Base-by-base conservation (phyloP, 2,329 filamentous ascomycete genomes). In the Colletotrichum sp. region DNA sequence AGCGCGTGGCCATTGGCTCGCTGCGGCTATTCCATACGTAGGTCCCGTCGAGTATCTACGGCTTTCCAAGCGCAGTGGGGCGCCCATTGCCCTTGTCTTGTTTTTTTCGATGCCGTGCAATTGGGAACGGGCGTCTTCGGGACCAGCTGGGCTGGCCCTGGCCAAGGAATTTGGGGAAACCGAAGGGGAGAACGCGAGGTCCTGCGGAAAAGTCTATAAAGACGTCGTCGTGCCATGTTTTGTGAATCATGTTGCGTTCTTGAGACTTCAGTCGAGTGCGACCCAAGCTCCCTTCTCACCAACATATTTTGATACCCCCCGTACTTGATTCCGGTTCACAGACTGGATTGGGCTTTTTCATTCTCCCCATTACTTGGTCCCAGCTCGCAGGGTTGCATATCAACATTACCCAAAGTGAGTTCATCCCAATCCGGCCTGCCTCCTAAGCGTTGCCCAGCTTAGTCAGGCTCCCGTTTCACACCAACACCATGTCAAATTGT, bases 201-300 rank as follows among this genome's bases (percentile, higher is more conserved):
- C 18, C 28, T 8, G 44, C 57, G 9, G 6, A 30, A 52, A 63
- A 52, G 68, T 68, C 73, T 76, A 76, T 68, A 73, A 73, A 73
- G 73, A 72, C 73, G 8, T 59, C 69, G 69, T 68, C 21, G 39
- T 73, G 63, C 64, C 57, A 34, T 49, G 71, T 10, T 32, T 30
- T 68, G 55, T 8, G 2, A 24, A 9, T 34, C 7, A 10, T 21
- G 9, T 44, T 8, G 39, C 5, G 6, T 39, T 36, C 21, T 26
- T 68, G 64, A 34, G 44, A 57, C 10, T 44, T 52, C 63, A 65
- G 73, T 55, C 57, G 73, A 66, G 26, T 76, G 52, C 64, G 44
- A 65, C 26, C 69, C 55, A 36, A 64, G 24, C 57, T 44, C 65
- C 30, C 36, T 65, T 57, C 39, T 68, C 30, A 21, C 26, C 49